Percentiles rank a stretch among this genome's conserved stretches.
These are phyloP conservation scores for Talaromyces sp. DNA, from an alignment of 2,329 filamentous ascomycete genomes.

Conservation along the genomic window DNA sequence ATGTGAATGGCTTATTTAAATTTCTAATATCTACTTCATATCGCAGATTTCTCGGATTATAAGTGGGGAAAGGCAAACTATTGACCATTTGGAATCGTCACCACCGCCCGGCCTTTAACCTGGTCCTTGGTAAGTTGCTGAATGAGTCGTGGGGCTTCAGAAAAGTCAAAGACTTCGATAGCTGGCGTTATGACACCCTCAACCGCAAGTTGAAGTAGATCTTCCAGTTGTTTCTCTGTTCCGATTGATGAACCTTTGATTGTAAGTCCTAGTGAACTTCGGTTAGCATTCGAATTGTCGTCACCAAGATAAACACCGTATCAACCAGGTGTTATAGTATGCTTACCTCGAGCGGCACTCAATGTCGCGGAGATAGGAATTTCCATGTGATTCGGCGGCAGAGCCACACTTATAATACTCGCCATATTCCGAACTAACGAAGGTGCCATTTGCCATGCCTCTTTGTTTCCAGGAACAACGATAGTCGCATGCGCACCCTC, in stretches of 20 bases:
- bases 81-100: conserved; percentile 11
- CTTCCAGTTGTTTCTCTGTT: conserved; percentile 22
- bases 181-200: conserved; percentile 19
- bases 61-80: no score
- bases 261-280: conserved; percentile 17
- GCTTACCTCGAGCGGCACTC: conserved; percentile 29
- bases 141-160: conserved; percentile 19
- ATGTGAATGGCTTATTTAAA: no score
- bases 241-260: conserved; percentile 29
- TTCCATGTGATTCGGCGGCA: conserved; percentile 26
- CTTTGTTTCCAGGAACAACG: conserved; percentile 23
- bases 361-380: conserved; percentile 26
- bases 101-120: conserved; percentile 25
- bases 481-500: conserved; percentile 27
- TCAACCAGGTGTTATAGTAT: background rate
- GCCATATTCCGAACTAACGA: conserved; percentile 25
- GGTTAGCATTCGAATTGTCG: background rate
- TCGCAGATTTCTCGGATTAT: no score
- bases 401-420: conserved; percentile 23
- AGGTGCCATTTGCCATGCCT: conserved; percentile 23
- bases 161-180: conserved; percentile 23
- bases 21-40: no score
- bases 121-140: conserved; percentile 16
- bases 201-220: conserved; percentile 20
- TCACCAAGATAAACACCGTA: no score